Evolutionary conservation across 202 grass and related monocot genomes (phyloP).

Genomic region (Cymbopogon flexuosus): DNA sequence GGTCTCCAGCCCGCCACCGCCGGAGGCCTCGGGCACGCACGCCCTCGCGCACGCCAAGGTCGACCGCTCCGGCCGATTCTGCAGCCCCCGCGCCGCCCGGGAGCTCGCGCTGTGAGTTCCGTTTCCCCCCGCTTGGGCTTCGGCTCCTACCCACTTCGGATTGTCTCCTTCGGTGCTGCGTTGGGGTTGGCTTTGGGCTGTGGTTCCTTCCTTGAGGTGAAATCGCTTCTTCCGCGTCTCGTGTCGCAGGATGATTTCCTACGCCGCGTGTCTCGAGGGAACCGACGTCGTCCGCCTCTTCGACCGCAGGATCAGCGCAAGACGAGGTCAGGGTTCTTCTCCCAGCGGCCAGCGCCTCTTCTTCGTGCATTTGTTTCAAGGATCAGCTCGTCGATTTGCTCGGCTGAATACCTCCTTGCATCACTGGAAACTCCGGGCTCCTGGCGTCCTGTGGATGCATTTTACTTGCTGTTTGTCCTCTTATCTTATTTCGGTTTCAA

Average conservation of each 20-base stretch:
- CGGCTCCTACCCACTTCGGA: background rate
- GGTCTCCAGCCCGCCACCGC: constrained; percentile 33
- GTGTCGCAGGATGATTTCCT: constrained; percentile 65
- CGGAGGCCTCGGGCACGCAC: background rate
- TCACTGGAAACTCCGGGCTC: background rate
- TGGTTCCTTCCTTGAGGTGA: background rate
- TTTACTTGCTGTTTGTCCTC: background rate
- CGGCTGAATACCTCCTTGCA: background rate
- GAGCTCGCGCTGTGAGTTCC: constrained; percentile 90
- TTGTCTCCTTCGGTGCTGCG: background rate
- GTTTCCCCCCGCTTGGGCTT: background rate
- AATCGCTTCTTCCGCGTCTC: background rate
- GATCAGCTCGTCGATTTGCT: background rate
- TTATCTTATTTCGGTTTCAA: constrained; percentile 25
- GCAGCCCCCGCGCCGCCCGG: constrained; percentile 75
- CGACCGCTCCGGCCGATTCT: constrained; percentile 79
- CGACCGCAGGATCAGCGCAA: constrained; percentile 74
- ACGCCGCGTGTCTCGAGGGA: constrained; percentile 84
- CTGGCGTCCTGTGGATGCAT: background rate
- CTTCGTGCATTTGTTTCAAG: background rate
- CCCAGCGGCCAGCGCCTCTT: background rate
- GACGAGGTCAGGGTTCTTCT: constrained; percentile 49
- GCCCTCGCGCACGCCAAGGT: constrained; percentile 33
- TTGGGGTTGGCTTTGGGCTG: background rate
- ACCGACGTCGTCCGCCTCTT: constrained; percentile 76